Conservation (phyloP, 768 basidiomycete genomes). For the Exsudoporus frostii region DNA sequence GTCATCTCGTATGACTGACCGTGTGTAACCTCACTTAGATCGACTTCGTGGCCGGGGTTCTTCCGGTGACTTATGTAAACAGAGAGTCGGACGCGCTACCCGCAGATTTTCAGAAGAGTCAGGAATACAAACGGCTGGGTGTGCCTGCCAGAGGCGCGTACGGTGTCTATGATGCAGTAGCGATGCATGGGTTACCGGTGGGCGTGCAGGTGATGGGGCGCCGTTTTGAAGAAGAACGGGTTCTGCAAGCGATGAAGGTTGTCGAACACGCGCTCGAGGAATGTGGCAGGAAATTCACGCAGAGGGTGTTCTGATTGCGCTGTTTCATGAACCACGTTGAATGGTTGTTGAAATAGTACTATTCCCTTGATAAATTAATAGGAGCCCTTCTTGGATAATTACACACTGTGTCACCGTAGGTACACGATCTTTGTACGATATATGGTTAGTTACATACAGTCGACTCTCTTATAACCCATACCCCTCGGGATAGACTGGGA, state of each 20-base stretch:
- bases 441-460: no score
- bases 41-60: constrained; percentile 56
- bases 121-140: constrained; percentile 36
- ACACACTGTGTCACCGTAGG: no score
- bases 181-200: constrained; percentile 67
- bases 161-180: constrained; percentile 52
- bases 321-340: not conserved
- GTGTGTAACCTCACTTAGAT: constrained; percentile 31
- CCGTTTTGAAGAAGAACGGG: constrained; percentile 70
- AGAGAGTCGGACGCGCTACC: constrained; percentile 39
- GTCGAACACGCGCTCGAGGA: constrained; percentile 37
- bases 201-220: constrained; percentile 64
- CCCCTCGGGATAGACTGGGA: no score
- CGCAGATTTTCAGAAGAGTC: constrained; percentile 24
- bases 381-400: not conserved
- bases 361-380: not conserved
- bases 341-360: not conserved
- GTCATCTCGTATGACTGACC: not conserved
- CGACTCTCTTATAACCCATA: no score
- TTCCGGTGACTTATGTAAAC: constrained; percentile 56
- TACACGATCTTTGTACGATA: no score
- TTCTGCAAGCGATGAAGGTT: constrained; percentile 65
- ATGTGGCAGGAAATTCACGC: constrained; percentile 21
- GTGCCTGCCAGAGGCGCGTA: constrained; percentile 46
- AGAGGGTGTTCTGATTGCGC: constrained; percentile 18